Percentiles rank a stretch among this genome's conserved stretches.
phyloP scores from a whole-genome alignment of 225 moss, liverwort and hornwort species.

The Polytrichum formosum region DNA sequence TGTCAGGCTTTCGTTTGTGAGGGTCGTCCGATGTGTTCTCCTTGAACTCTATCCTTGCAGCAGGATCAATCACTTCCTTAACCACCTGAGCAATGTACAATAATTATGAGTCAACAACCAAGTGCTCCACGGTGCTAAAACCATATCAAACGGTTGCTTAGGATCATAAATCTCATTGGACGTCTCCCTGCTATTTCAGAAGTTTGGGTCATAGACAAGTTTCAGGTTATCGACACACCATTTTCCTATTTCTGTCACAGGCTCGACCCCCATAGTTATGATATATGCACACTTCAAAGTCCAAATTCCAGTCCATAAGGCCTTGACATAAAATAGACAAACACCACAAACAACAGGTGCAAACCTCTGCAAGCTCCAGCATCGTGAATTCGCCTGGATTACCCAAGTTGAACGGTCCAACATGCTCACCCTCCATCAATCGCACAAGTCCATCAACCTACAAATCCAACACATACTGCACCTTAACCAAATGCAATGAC shows the following conservation, averaged over 20 bases:
- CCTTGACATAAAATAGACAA: no score
- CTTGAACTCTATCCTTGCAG: slow-evolving; percentile 22
- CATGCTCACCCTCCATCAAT: slow-evolving; percentile 35
- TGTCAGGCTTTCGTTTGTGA: slow-evolving; percentile 34
- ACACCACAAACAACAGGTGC: not conserved
- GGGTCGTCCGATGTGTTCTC: slow-evolving; percentile 30
- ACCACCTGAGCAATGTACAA: slow-evolving; percentile 37
- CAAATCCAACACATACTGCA: not conserved
- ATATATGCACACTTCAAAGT: not conserved
- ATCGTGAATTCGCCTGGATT: slow-evolving; percentile 35
- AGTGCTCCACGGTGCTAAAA: no score
- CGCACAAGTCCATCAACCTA: slow-evolving; percentile 29
- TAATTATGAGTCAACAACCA: no score
- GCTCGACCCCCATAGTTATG: not conserved
- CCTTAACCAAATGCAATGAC: not conserved
- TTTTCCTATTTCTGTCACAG: not conserved
- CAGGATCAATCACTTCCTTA: slow-evolving; percentile 48
- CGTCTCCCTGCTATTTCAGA: not conserved
- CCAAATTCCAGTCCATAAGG: no score
- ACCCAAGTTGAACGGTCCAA: slow-evolving; percentile 33
- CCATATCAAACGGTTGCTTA: not conserved
- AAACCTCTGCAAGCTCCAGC: slow-evolving; percentile 32
- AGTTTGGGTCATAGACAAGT: not conserved
- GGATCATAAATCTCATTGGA: not conserved
- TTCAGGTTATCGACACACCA: not conserved